Evolutionary conservation across 2,329 filamentous ascomycete species (phyloP).

Genomic region (Cyphellophora europaea): DNA sequence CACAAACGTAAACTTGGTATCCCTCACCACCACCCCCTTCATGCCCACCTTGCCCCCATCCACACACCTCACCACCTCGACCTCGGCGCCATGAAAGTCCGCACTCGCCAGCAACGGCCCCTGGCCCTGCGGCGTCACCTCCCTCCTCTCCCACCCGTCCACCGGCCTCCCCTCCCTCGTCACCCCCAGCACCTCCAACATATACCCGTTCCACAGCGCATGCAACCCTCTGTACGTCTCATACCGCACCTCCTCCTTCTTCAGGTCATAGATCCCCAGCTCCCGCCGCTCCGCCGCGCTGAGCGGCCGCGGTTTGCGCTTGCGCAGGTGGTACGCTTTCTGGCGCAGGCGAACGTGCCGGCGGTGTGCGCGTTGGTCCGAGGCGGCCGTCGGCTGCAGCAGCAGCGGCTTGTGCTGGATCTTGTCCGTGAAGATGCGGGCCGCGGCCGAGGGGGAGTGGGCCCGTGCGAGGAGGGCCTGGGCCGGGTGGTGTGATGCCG

Average conservation of each 20-base stretch:
- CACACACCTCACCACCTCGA: constrained; percentile 73
- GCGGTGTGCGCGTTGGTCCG: constrained; percentile 51
- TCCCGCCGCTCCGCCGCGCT: constrained; percentile 69
- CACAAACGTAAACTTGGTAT: constrained; percentile 79
- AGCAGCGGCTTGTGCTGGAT: constrained; percentile 73
- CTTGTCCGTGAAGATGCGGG: constrained; percentile 69
- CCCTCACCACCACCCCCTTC: constrained; percentile 77
- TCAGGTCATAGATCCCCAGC: constrained; percentile 65
- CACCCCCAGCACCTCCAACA: constrained; percentile 65
- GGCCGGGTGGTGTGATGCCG: constrained; percentile 33
- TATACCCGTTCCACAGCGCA: constrained; percentile 73
- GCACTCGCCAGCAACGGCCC: constrained; percentile 64
- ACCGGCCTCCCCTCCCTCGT: constrained; percentile 24
- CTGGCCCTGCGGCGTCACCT: constrained; percentile 47
- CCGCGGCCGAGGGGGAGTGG: constrained; percentile 63
- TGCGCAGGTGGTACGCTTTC: constrained; percentile 34
- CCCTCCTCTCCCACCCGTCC: constrained; percentile 17
- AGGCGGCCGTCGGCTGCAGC: constrained; percentile 48
- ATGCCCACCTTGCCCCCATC: constrained; percentile 77
- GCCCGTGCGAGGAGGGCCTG: constrained; percentile 64
- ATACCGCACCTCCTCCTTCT: constrained; percentile 60
- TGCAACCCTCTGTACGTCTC: constrained; percentile 69
- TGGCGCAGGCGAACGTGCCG: constrained; percentile 39
- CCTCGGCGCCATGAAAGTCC: constrained; percentile 78
- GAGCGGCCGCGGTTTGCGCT: constrained; percentile 56